Evolutionary conservation across 768 basidiomycete species (phyloP).

Genomic region (Pleurotus tuoliensis): DNA sequence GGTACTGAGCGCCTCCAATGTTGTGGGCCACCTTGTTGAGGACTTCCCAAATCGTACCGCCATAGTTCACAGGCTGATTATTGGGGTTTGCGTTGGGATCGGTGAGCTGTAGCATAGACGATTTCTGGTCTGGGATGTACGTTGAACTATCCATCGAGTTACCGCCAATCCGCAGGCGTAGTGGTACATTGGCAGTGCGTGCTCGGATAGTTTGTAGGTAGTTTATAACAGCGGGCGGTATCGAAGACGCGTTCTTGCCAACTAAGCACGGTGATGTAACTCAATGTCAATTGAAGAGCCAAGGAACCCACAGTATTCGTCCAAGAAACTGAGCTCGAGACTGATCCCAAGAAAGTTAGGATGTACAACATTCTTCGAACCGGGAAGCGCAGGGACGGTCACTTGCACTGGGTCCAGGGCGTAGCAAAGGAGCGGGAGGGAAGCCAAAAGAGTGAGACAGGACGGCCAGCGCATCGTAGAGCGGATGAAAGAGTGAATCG

Average conservation of each 20-base stretch:
- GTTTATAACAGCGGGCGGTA: constrained; percentile 53
- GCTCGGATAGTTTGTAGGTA: constrained; percentile 52
- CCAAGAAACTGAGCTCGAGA: constrained; percentile 60
- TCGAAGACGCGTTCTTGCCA: constrained; percentile 45
- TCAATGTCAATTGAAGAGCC: not conserved
- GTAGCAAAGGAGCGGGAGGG: constrained; percentile 7
- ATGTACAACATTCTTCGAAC: constrained; percentile 35
- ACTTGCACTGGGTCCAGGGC: constrained; percentile 25
- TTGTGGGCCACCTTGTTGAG: constrained; percentile 31
- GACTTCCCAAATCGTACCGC: constrained; percentile 43
- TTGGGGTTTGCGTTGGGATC: constrained; percentile 32
- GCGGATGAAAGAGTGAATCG: too few relatives aligned
- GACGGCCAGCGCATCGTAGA: too few relatives aligned
- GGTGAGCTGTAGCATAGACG: constrained; percentile 38
- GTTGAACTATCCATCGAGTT: constrained; percentile 43
- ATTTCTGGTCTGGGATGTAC: constrained; percentile 34
- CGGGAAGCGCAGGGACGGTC: constrained; percentile 28
- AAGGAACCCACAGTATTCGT: constrained; percentile 44
- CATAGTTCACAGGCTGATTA: constrained; percentile 45
- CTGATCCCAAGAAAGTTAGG: constrained; percentile 63
- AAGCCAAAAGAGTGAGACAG: not conserved
- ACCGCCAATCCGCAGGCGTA: constrained; percentile 49
- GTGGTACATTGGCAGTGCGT: constrained; percentile 37
- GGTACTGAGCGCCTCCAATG: constrained; percentile 26
- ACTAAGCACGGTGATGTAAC: constrained; percentile 26